phyloP scores from a whole-genome alignment of 2,329 filamentous ascomycete genomes.

The Ascochyta fabae region DNA sequence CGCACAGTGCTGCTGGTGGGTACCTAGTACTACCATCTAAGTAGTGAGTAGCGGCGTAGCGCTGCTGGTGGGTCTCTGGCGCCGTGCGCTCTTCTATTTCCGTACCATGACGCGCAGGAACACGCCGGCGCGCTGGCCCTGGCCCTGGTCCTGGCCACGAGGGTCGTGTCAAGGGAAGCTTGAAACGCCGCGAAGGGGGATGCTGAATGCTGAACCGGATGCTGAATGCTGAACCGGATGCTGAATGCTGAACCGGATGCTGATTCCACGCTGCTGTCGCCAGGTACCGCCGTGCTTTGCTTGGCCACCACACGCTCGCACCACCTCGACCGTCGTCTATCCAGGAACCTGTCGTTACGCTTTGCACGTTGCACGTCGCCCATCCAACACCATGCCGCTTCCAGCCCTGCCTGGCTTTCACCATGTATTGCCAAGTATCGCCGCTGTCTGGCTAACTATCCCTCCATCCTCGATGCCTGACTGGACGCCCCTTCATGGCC shows the following conservation, averaged over 20 bases:
- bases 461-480: neutral
- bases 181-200: constrained; percentile 5
- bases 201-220: neutral
- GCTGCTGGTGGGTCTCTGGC: neutral
- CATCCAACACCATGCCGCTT: constrained; percentile 8
- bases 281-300: neutral
- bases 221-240: neutral
- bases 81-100: constrained; percentile 13
- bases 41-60: too few relatives aligned
- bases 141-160: neutral
- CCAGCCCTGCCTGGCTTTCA: constrained; percentile 12
- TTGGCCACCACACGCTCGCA: neutral
- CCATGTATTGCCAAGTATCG: constrained; percentile 13
- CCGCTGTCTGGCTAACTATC: constrained; percentile 3
- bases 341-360: neutral
- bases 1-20: too few relatives aligned
- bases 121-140: neutral
- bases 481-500: constrained; percentile 2
- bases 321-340: neutral
- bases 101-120: constrained; percentile 12
- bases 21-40: too few relatives aligned
- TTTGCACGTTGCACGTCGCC: neutral
- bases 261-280: neutral
- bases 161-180: neutral
- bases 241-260: neutral